Evolutionary conservation across 2,329 filamentous ascomycete genomes (phyloP), one percentile per base, ranked within the genome.

Genomic region (Fusarium armeniacum): DNA sequence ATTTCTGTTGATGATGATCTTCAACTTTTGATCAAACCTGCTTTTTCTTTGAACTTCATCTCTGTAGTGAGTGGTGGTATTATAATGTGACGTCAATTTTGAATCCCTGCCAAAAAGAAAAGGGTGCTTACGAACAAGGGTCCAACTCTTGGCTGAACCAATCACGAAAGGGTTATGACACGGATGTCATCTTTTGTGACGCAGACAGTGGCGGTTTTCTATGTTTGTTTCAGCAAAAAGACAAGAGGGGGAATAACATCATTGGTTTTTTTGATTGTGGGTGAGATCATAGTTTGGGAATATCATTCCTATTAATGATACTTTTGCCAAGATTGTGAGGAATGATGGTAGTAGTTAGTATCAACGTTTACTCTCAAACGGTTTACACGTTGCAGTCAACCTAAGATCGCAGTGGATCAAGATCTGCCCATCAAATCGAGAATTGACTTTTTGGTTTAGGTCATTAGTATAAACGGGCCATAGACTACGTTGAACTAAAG

Each of bases 81-180:
- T 18, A 18, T 44, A 15, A 32, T 30, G 59, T 71, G 68, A 71
- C 68, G 68, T 71, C 68, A 70, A 68, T 44, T 32, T 32, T 12
- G 12, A 5, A 45, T 64, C 46, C 32, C 33, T 57, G 32, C n/a
- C 10, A 33, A 7, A 12, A 12, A 26, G 11, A 44, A 44, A n/a
- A 44, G 41, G 41, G 24, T 53, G 58, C 43, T 49, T 58, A 20
- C 12, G 40, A 68, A 33, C 63, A 47, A 56, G 54, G 62, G 49
- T 58, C 38, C 38, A 60, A 24, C 15, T 51, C 38, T 43, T 53
- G 32, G 24, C 40, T 15, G 33, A 4, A 11, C 67, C 67, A 70
- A 71, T 71, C 63, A 70, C 2, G 28, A 4, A 2, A 16, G 6
- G n/a, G 43, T 36, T 22, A 70, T 70, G 67, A 68, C 67, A 67